Conservation (phyloP, 768 basidiomycete species). For the Mycena latifolia region DNA sequence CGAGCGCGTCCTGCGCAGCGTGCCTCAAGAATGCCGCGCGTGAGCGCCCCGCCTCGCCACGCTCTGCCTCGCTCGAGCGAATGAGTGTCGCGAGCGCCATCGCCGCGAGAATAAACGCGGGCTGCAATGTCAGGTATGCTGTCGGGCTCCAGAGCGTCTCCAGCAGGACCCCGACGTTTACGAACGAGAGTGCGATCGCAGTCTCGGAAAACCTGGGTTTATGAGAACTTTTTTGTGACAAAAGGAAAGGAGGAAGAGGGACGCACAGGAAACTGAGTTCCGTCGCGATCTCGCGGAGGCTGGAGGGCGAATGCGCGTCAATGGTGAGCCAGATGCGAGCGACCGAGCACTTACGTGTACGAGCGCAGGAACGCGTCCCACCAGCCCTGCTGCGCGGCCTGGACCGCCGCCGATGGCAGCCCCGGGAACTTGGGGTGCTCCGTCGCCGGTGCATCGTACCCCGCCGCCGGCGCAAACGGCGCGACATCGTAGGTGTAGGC, state of each 20-base stretch:
- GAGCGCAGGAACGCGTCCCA: constrained; percentile 32
- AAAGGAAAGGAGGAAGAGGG: neutral
- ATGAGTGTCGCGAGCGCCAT: constrained; percentile 63
- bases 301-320: neutral
- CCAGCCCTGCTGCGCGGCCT: constrained; percentile 30
- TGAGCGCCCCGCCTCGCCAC: constrained; percentile 54
- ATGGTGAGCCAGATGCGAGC: neutral
- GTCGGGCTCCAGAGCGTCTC: constrained; percentile 53
- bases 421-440: constrained; percentile 31
- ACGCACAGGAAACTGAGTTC: constrained; percentile 30
- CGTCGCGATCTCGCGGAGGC: constrained; percentile 29
- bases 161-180: constrained; percentile 57
- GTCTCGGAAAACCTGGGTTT: constrained; percentile 7
- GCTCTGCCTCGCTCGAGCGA: constrained; percentile 63
- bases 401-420: constrained; percentile 17
- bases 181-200: constrained; percentile 53
- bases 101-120: constrained; percentile 62
- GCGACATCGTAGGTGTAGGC: constrained; percentile 14
- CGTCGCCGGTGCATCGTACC: constrained; percentile 4
- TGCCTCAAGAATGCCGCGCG: constrained; percentile 60
- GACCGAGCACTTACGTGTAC: constrained; percentile 24
- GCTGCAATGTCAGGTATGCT: constrained; percentile 58
- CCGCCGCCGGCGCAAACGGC: constrained; percentile 4
- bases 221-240: too few species aligned
- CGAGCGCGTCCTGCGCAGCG: constrained; percentile 57